Evolutionary conservation across 2,329 filamentous ascomycete species (phyloP), one percentile per base, ranked within the genome.

Genomic region (Aspergillus floridensis): DNA sequence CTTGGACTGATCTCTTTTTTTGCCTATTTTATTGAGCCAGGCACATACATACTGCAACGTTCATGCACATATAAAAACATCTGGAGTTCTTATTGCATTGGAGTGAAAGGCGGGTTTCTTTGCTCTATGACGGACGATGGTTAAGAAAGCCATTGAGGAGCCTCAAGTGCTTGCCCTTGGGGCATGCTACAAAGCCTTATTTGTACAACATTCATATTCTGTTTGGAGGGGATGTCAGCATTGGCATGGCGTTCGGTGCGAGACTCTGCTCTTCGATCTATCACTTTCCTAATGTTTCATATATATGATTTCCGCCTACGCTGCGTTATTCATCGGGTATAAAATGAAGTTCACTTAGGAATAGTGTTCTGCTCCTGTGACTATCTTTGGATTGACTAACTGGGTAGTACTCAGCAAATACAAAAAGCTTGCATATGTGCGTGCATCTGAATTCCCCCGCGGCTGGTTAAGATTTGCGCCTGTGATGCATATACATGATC

Each of bases 211-310:
- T 61, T 56, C 53, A 53, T 14, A 48, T 49, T 49, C 32, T 57
- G n/a, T 21, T 14, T 14, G 14, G 22, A 22, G 52, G 49, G 50
- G 29, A 51, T 47, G 51, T 60, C 56, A 55, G 59, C 56, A 55
- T 60, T 53, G 59, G 58, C 56, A 60, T 53, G 62, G 62, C 60
- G 62, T 64, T 64, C 35, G 58, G 58, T 61, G 52, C 53, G 50
- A 60, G 44, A 48, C 21, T 60, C n/a, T 50, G 38, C 41, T 38
- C 47, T 24, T 48, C 10, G 44, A 49, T 35, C 4, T 32, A 24
- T 38, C 26, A 48, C 8, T 47, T 54, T 22, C n/a, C 26, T 47
- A 44, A 44, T 44, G 38, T 35, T 16, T 35, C 6, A 44, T 44
- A 19, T 44, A 7, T 19, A 8, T 29, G 26, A 6, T 7, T 35